These are phyloP conservation scores for Fusarium burgessii DNA, from an alignment of 2,329 filamentous ascomycete species.

Conservation along the genomic window DNA sequence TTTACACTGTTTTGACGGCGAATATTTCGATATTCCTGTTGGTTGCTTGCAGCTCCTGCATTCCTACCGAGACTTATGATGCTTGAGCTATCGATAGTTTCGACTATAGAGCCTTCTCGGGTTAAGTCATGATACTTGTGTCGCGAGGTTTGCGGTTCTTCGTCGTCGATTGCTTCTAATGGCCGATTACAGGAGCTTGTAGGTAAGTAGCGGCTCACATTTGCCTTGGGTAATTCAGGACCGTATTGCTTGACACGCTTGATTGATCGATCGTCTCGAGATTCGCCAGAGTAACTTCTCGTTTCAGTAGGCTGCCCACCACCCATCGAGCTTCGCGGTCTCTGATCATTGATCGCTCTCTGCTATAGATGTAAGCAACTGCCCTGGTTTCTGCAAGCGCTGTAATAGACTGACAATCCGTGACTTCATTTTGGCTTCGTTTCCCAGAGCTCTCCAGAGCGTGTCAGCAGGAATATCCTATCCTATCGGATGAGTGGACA, in stretches of 20 bases:
- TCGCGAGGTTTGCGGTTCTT: not conserved
- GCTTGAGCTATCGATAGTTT: slow-evolving; percentile 35
- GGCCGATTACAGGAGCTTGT: not conserved
- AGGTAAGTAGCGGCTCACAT: slow-evolving; percentile 8
- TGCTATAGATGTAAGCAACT: slow-evolving; percentile 31
- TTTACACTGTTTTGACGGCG: slow-evolving; percentile 14
- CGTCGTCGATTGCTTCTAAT: slow-evolving; percentile 32
- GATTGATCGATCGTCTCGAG: slow-evolving; percentile 23
- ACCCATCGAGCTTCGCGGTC: slow-evolving; percentile 41
- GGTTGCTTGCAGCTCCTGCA: slow-evolving; percentile 15
- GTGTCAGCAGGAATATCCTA: slow-evolving; percentile 35
- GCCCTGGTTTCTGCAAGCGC: not conserved
- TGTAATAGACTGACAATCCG: slow-evolving; percentile 42
- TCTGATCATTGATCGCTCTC: slow-evolving; percentile 43
- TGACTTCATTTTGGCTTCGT: slow-evolving; percentile 34
- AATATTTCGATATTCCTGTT: slow-evolving; percentile 41
- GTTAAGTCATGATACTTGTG: slow-evolving; percentile 29
- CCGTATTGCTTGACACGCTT: slow-evolving; percentile 43
- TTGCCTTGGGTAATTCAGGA: not conserved
- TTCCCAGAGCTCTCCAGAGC: slow-evolving; percentile 42
- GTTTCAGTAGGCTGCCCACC: not conserved
- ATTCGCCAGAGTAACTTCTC: not conserved
- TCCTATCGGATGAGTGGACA: slow-evolving; percentile 10
- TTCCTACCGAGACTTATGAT: slow-evolving; percentile 23
- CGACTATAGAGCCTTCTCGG: slow-evolving; percentile 35